Evolutionary conservation across 768 basidiomycete species (phyloP), one percentile per base, ranked within the genome.

Genomic region (Chalciporus piperatus): DNA sequence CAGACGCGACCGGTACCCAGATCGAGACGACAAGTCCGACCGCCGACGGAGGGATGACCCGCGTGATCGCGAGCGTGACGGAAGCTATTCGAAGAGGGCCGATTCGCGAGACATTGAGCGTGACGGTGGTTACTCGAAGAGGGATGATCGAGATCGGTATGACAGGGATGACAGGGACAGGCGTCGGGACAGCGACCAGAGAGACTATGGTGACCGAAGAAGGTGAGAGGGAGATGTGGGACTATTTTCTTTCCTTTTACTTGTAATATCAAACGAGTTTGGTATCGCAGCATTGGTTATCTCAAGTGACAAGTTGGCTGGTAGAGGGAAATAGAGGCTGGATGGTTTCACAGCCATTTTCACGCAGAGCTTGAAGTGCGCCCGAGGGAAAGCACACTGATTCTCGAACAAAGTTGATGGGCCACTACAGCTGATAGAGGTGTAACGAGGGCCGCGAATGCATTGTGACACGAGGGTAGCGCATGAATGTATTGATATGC

Each of bases 21-120:
- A 59, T 9, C 40, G 61, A 37, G 66, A 69, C 43, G 45, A 48
- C 35, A 41, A 45, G 12, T 41, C 47, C 48, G 68, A 61, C 14
- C 66, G 56, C 30, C 67, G 62, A 22, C 54, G 56, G 33, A 59
- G 67, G 50, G 43, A 65, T 22, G 59, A 67, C 25, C 58, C 64
- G 35, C 66, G 61, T 25, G 60, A 59, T 28, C 57, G 61, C 28
- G 60, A 58, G 33, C 59, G 54, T 35, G 63, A 62, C 7, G 53
- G 57, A 37, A 52, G 41, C 3, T 57, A 52, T 47, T 13, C 54
- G 41, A 55, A 23, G 48, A 51, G 59, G 47, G 64, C 63, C 28
- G 59, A 65, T 28, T 59, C 64, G 35, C 66, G 61, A 25, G 60
- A 59, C 32, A 55, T 59, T 25, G 60, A 58, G 33, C 59, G 54